Conservation (phyloP, 2,329 filamentous ascomycete species). For the Fusarium mangiferae region DNA sequence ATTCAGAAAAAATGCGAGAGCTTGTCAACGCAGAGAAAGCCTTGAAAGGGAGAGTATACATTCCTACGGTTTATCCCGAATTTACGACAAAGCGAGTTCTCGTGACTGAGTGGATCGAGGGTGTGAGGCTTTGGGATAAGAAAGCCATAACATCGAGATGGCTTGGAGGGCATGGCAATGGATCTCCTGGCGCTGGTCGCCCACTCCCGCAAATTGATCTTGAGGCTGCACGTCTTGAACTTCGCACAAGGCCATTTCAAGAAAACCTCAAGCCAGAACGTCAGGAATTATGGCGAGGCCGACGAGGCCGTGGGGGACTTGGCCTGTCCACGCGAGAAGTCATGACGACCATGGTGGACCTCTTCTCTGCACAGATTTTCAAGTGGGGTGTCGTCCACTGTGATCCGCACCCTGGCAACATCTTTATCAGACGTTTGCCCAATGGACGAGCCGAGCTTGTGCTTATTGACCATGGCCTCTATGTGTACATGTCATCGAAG, state of each 20-base stretch:
- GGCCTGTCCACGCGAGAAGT: slow-evolving; percentile 85
- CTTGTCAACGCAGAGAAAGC: slow-evolving; percentile 81
- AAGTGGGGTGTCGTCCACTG: slow-evolving; percentile 96
- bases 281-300: slow-evolving; percentile 76
- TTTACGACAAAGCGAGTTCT: slow-evolving; percentile 85
- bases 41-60: slow-evolving; percentile 83
- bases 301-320: slow-evolving; percentile 78
- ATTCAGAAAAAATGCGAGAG: slow-evolving; percentile 83
- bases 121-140: slow-evolving; percentile 92
- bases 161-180: slow-evolving; percentile 79
- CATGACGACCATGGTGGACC: slow-evolving; percentile 95
- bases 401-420: slow-evolving; percentile 96
- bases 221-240: slow-evolving; percentile 55
- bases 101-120: slow-evolving; percentile 98
- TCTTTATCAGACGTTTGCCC: slow-evolving; percentile 89
- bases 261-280: slow-evolving; percentile 82
- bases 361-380: slow-evolving; percentile 98
- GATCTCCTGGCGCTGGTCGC: slow-evolving; percentile 80
- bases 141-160: slow-evolving; percentile 80
- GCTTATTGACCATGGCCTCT: slow-evolving; percentile 96
- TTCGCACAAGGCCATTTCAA: slow-evolving; percentile 62
- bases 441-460: slow-evolving; percentile 89
- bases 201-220: slow-evolving; percentile 65
- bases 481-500: slow-evolving; percentile 86
- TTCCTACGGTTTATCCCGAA: slow-evolving; percentile 85